Conservation (phyloP, 331 rosid genomes). For the Malus hybrid region DNA sequence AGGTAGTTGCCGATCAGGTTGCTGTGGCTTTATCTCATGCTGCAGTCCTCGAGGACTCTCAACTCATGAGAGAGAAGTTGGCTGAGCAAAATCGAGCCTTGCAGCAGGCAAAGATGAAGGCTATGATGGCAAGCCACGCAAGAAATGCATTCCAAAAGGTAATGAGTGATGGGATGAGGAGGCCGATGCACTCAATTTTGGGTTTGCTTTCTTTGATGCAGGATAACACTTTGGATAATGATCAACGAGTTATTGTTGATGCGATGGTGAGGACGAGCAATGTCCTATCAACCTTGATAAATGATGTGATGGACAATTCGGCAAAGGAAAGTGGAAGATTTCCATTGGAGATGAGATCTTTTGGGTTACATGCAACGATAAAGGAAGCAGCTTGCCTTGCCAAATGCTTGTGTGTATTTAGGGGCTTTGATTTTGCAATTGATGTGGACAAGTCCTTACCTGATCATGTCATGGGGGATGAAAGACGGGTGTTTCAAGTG, state of each 20-base stretch:
- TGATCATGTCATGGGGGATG: constrained; percentile 87
- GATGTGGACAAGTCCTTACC: constrained; percentile 84
- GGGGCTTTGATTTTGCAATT: constrained; percentile 55
- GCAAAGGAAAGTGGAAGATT: constrained; percentile 71
- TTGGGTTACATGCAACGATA: constrained; percentile 69
- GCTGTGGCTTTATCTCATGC: constrained; percentile 99
- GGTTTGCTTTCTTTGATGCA: constrained; percentile 88
- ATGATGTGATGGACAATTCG: constrained; percentile 85
- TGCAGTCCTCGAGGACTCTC: constrained; percentile 94
- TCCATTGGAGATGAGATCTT: constrained; percentile 70
- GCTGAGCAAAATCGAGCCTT: constrained; percentile 93
- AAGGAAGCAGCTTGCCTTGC: constrained; percentile 96
- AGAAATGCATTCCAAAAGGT: constrained; percentile 85
- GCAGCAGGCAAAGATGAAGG: constrained; percentile 77
- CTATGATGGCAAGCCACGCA: constrained; percentile 99
- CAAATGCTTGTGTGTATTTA: constrained; percentile 76
- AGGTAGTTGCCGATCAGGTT: constrained; percentile 98
- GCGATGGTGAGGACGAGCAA: constrained; percentile 85
- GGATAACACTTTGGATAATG: constrained; percentile 56
- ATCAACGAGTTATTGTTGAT: constrained; percentile 72
- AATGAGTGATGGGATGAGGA: constrained; percentile 98
- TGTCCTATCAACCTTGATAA: constrained; percentile 76
- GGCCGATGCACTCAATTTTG: constrained; percentile 94
- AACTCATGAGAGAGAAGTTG: constrained; percentile 91
- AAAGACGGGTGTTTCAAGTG: constrained; percentile 95